A percentile compares a stretch with the other conserved stretches of the same genome.
phyloP scores from a whole-genome alignment of 148 eudicot genomes.

The Camellia granthamiana region DNA sequence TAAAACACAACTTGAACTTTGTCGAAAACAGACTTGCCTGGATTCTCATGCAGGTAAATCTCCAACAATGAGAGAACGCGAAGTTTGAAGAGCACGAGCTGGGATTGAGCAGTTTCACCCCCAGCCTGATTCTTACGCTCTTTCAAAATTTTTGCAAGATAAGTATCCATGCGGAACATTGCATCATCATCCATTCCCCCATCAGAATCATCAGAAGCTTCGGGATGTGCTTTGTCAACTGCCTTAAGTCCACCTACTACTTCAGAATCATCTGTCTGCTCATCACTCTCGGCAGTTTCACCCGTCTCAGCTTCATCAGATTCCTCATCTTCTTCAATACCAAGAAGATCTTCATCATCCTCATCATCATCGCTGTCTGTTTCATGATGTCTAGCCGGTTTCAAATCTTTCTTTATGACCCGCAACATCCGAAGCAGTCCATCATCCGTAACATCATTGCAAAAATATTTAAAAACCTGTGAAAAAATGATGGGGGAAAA shows the following conservation, averaged over 20 bases:
- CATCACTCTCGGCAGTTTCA: conserved; percentile 56
- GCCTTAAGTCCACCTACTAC: conserved; percentile 32
- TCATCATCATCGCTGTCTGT: conserved; percentile 48
- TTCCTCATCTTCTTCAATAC: conserved; percentile 70
- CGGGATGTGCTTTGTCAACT: conserved; percentile 34
- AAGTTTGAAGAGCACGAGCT: conserved; percentile 89
- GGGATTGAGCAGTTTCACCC: conserved; percentile 79
- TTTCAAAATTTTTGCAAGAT: conserved; percentile 64
- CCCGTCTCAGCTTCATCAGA: conserved; percentile 66
- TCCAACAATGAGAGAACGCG: conserved; percentile 95
- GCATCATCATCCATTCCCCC: conserved; percentile 97
- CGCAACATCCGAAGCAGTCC: conserved; percentile 82
- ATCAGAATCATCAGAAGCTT: conserved; percentile 69
- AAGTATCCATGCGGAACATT: conserved; percentile 92
- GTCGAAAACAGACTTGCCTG: conserved; percentile 44
- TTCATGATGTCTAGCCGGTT: conserved; percentile 80
- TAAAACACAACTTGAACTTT: background rate
- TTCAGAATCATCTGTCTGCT: conserved; percentile 49
- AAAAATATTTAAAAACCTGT: conserved; percentile 84
- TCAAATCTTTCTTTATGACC: conserved; percentile 89
- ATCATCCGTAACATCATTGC: conserved; percentile 68
- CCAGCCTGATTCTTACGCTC: conserved; percentile 81
- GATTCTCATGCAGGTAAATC: conserved; percentile 85
- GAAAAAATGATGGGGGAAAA: background rate
- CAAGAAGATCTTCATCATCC: conserved; percentile 68